Percentiles rank a stretch among this genome's conserved stretches.
These are phyloP conservation scores for Gastrodia elata DNA, from an alignment of 106 monocot genomes.

Conservation along the genomic window DNA sequence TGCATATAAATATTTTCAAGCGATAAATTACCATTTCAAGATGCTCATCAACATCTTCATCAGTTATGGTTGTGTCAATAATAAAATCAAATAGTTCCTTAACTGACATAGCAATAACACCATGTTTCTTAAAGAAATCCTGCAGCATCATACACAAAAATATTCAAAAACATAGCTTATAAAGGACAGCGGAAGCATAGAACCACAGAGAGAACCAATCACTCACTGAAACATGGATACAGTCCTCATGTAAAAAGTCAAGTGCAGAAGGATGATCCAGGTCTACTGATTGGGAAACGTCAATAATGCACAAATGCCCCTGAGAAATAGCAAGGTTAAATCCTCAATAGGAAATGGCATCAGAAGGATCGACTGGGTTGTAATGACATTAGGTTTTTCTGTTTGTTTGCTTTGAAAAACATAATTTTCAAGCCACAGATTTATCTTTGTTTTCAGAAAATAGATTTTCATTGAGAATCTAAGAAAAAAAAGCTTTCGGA, in stretches of 20 bases:
- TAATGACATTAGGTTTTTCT: too few relatives aligned
- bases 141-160: conserved; percentile 14
- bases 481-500: too few relatives aligned
- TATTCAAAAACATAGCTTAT: neutral
- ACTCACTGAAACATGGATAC: conserved; percentile 83
- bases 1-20: too few relatives aligned
- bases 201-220: neutral
- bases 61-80: conserved; percentile 58
- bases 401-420: too few relatives aligned
- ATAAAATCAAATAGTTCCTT: conserved; percentile 90
- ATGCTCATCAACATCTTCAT: conserved; percentile 79
- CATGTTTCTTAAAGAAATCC: conserved; percentile 94
- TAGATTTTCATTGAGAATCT: too few relatives aligned
- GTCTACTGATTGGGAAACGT: conserved; percentile 95
- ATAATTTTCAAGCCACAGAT: too few relatives aligned
- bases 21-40: conserved; percentile 58
- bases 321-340: conserved; percentile 20
- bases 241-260: conserved; percentile 85
- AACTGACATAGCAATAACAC: conserved; percentile 82
- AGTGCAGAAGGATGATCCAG: conserved; percentile 91
- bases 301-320: conserved; percentile 94
- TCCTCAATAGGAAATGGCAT: neutral
- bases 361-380: neutral
- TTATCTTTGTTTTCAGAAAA: too few relatives aligned
- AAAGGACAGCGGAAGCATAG: neutral